Evolutionary conservation across 306 rosid species (phyloP).

Genomic region (Datisca glomerata): DNA sequence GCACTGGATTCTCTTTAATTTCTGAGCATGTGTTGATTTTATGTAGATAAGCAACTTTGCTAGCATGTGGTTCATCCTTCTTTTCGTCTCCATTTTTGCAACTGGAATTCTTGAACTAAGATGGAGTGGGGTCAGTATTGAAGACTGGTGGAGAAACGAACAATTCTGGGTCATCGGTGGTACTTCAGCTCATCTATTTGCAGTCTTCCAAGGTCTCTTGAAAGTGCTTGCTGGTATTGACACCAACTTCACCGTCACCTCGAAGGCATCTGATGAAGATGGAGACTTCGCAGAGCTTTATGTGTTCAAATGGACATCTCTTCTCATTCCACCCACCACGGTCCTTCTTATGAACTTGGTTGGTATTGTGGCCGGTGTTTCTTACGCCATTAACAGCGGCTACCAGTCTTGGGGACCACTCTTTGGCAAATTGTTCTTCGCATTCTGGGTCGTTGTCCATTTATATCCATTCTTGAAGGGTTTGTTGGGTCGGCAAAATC

Average conservation of each 20-base stretch:
- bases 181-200: slow-evolving; percentile 37
- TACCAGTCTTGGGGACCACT: slow-evolving; percentile 98
- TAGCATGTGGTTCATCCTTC: slow-evolving; percentile 97
- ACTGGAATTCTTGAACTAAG: slow-evolving; percentile 97
- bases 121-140: slow-evolving; percentile 98
- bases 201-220: slow-evolving; percentile 55
- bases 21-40: slow-evolving; percentile 3
- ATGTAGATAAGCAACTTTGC: slow-evolving; percentile 96
- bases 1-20: background rate
- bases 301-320: slow-evolving; percentile 89
- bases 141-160: slow-evolving; percentile 99
- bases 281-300: slow-evolving; percentile 90
- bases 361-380: slow-evolving; percentile 90
- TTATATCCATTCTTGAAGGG: slow-evolving; percentile 93
- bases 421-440: too few species aligned
- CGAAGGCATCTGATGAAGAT: slow-evolving; percentile 87
- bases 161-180: slow-evolving; percentile 99
- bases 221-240: slow-evolving; percentile 94
- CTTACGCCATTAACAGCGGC: slow-evolving; percentile 77
- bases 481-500: slow-evolving; percentile 76
- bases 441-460: slow-evolving; percentile 93
- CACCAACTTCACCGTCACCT: slow-evolving; percentile 82
- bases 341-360: slow-evolving; percentile 69
- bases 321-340: slow-evolving; percentile 88
- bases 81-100: slow-evolving; percentile 74